Evolutionary conservation across 352 stramenopile species (phyloP).

Genomic region (Globisporangium nodosum): DNA sequence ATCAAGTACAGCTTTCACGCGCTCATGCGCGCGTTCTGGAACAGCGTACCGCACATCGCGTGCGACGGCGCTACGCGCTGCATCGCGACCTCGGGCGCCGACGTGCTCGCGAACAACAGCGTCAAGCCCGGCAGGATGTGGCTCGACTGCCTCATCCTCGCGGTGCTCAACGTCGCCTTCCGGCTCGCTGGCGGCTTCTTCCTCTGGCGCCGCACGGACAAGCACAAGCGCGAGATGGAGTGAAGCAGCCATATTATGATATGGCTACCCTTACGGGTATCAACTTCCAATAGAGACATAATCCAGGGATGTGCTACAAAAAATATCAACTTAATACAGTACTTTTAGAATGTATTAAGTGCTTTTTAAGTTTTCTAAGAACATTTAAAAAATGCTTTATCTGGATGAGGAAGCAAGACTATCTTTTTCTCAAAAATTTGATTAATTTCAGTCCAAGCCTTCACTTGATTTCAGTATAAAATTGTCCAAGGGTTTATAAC

Average conservation of each 20-base stretch:
- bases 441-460: no score
- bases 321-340: no score
- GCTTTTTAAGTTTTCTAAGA: no score
- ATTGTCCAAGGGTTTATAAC: not conserved
- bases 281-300: no score
- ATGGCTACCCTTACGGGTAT: not conserved
- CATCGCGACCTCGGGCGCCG: constrained; percentile 15
- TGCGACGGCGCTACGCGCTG: constrained; percentile 15
- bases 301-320: no score
- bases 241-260: not conserved
- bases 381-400: no score
- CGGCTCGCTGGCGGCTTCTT: constrained; percentile 24
- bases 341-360: no score
- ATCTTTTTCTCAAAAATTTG: no score
- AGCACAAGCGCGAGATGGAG: constrained; percentile 2
- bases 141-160: constrained; percentile 20
- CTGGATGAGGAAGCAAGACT: no score
- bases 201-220: constrained; percentile 19
- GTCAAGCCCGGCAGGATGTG: constrained; percentile 15
- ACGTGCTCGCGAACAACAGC: constrained; percentile 24
- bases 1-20: constrained; percentile 33
- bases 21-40: constrained; percentile 33
- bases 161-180: constrained; percentile 27
- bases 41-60: constrained; percentile 16
- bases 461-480: not conserved